Base-by-base conservation (phyloP, 306 rosid species). In the Vachellia pachyceras region DNA sequence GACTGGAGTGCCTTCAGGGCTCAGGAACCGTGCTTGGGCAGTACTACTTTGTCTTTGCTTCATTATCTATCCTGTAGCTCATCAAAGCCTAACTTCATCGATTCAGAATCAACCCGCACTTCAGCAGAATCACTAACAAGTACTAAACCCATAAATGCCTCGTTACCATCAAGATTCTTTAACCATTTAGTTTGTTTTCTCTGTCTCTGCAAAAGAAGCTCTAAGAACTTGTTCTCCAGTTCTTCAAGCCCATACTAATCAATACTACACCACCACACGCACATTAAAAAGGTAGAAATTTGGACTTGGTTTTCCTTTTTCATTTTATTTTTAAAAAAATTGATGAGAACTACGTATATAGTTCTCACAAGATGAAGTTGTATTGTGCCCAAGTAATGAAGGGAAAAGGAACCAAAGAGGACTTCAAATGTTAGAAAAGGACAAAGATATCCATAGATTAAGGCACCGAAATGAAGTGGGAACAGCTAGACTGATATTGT, bases 401-500 rank as follows among this genome's bases (percentile, higher is more conserved):
- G 44, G 75, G 18, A 29, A 18, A 86, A 84, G 15, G 46, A 86
- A 86, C 85, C 71, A 60, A 74, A 36, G 49, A 73, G 72, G 42
- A 22, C 42, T 69, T 86, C 25, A 73, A 80, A 80, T 71, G 69
- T 23, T 66, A 73, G 4, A 84, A 83, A 66, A 33, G 75, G 89
- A 88, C 88, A 83, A 86, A 78, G 79, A 50, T 79, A 72, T 40
- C 35, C 64, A 58, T 11, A 76, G 78, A 65, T 49, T 84, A 50
- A 65, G 76, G 77, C 50, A 83, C 55, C 66, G 47, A 75, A 49
- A 18, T 17, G 57, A 60, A 36, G 79, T 17, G 78, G 58, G 63
- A 50, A 87, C 90, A 78, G 84, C 86, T 86, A 69, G 86, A 58
- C 47, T 60, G 70, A 66, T 71, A 67, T 82, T 82, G 88, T 82